Base-by-base conservation (phyloP, 208 protist species). In the Crithidia mellificae region DNA sequence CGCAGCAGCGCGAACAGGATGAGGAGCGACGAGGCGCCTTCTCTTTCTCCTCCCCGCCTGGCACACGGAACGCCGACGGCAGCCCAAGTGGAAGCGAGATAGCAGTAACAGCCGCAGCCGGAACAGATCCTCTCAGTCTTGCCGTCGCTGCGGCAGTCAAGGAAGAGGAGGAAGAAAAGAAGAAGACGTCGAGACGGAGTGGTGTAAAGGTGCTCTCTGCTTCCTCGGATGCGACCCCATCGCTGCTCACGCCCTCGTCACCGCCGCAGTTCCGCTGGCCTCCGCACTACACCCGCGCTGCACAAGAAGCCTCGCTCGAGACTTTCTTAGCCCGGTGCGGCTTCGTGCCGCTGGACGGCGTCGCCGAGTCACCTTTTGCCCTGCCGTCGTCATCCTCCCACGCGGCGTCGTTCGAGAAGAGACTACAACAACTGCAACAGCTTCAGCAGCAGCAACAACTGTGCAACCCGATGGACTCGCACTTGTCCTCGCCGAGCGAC, bases 321-420 rank as follows among this genome's bases (percentile, higher is more conserved):
- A 32, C 58, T 7, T 75, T 75, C 25, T 54, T 75, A 41, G 70
- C 70, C 2, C 70, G 70, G 36, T 69, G 43, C 34, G 70, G 70
- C 19, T 75, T 75, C 38, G 53, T 57, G 39, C 43, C 50, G 6
- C n/a, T 75, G 27, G 30, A 59, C 3, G 9, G 12, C 5, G 27
- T 17, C 20, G n/a, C 32, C 19, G 29, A 34, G 19, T 20, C 24
- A 20, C 8, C 19, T 6, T 17, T 5, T 25, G 12, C 2, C 15
- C 32, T 24, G 52, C 32, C 32, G 2, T n/a, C 50, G 12, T 14
- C 24, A 30, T 30, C 7, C 52, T 43, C n/a, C 32, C 36, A n/a
- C 8, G 14, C 19, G 17, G n/a, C n/a, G n/a, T n/a, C n/a, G n/a
- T n/a, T n/a, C n/a, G n/a, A n/a, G n/a, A n/a, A n/a, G n/a, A n/a